phyloP scores from a whole-genome alignment of 495 filamentous ascomycete genomes.

The Penicillium malachiteum region DNA sequence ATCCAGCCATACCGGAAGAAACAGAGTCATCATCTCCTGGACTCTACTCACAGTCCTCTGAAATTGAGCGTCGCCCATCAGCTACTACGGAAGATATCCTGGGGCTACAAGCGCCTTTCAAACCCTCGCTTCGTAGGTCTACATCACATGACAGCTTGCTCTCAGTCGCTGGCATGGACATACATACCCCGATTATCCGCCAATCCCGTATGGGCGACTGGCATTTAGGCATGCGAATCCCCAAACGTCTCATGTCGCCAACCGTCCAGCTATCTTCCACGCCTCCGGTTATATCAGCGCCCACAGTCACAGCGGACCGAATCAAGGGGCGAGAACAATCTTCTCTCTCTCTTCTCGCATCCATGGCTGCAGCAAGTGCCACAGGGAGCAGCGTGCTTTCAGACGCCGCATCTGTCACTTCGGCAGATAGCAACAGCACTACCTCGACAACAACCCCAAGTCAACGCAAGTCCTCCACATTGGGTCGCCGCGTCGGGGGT shows the following conservation, averaged over 20 bases:
- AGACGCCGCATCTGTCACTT: conserved; percentile 21
- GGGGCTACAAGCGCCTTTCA: conserved; percentile 16
- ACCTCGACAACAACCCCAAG: conserved; percentile 21
- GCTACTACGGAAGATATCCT: conserved; percentile 13
- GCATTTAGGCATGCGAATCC: conserved; percentile 29
- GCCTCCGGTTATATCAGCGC: conserved; percentile 45
- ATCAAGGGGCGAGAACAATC: conserved; percentile 26
- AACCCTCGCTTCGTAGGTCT: conserved; percentile 34
- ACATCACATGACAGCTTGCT: conserved; percentile 53
- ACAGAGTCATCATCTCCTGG: conserved; percentile 29
- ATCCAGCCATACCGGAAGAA: conserved; percentile 45
- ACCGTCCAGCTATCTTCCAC: conserved; percentile 37
- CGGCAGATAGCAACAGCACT: conserved; percentile 27
- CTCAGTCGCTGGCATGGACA: conserved; percentile 52
- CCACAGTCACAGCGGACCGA: conserved; percentile 41
- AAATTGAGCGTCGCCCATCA: background rate
- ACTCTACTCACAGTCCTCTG: conserved; percentile 5
- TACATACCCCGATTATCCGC: conserved; percentile 42
- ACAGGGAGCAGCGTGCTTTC: conserved; percentile 6
- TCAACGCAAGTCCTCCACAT: conserved; percentile 29
- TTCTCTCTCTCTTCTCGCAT: conserved; percentile 39
- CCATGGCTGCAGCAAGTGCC: conserved; percentile 34
- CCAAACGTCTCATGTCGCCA: conserved; percentile 38
- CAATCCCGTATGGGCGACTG: conserved; percentile 37
- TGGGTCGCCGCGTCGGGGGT: conserved; percentile 50